Conservation (phyloP, 805 yeast genomes). For the Danielia oregonensis region DNA sequence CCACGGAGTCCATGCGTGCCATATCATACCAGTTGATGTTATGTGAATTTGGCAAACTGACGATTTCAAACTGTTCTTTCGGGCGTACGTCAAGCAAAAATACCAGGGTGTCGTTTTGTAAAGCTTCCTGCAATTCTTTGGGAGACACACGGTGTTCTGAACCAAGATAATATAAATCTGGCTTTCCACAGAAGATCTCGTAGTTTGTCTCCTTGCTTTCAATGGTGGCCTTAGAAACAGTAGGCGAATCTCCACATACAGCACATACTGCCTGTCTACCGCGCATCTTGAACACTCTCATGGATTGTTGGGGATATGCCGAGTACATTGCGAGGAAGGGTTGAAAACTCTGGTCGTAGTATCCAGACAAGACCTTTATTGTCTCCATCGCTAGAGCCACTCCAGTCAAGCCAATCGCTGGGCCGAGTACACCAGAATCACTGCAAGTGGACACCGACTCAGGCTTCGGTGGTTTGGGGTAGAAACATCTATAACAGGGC, state of each 20-base stretch:
- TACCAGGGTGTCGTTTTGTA: slow-evolving; percentile 18
- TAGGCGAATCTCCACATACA: slow-evolving; percentile 57
- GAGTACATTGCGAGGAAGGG: slow-evolving; percentile 70
- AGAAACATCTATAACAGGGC: slow-evolving; percentile 94
- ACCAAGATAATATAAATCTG: slow-evolving; percentile 43
- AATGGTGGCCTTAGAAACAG: slow-evolving; percentile 46
- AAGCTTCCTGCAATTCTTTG: slow-evolving; percentile 28
- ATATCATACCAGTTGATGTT: slow-evolving; percentile 60
- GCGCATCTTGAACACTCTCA: slow-evolving; percentile 80
- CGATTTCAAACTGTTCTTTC: slow-evolving; percentile 66
- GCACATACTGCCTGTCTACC: slow-evolving; percentile 55
- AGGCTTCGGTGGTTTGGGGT: slow-evolving; percentile 87
- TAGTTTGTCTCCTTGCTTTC: slow-evolving; percentile 54
- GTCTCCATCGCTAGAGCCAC: slow-evolving; percentile 85
- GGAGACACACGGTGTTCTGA: slow-evolving; percentile 44
- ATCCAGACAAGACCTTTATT: slow-evolving; percentile 63
- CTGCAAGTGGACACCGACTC: slow-evolving; percentile 78
- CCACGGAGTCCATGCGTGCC: slow-evolving; percentile 16
- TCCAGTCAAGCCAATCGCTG: slow-evolving; percentile 93
- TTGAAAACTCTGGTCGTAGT: slow-evolving; percentile 50
- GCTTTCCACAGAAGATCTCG: slow-evolving; percentile 68
- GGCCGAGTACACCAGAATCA: slow-evolving; percentile 93
- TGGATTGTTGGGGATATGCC: slow-evolving; percentile 61
- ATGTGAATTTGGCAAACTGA: slow-evolving; percentile 53
- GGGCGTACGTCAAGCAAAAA: slow-evolving; percentile 79